Evolutionary conservation across 2,329 filamentous ascomycete species (phyloP).

Genomic region (Arthroderma uncinatum): DNA sequence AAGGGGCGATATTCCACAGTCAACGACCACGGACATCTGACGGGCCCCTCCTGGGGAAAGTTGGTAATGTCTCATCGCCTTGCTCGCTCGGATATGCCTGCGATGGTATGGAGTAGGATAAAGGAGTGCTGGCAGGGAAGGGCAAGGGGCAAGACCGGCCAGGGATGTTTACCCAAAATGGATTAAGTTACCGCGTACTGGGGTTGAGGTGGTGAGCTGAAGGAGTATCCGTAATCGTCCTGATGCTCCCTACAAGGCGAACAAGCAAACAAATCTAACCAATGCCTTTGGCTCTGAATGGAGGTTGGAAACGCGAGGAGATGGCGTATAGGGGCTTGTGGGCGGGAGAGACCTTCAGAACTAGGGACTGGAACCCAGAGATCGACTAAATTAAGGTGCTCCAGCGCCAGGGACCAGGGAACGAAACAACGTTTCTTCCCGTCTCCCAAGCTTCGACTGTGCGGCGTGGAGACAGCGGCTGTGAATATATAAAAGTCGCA

Average conservation of each 20-base stretch:
- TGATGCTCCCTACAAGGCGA: background rate
- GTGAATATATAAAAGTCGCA: background rate
- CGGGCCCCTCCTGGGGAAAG: no score
- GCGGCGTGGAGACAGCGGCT: background rate
- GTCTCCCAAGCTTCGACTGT: background rate
- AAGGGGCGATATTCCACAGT: no score
- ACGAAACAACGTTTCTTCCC: constrained; percentile 7
- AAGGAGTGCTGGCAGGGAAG: background rate
- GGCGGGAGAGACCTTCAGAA: background rate
- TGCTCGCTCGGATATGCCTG: no score
- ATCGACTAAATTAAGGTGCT: constrained; percentile 3
- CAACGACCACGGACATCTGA: no score
- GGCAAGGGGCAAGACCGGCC: background rate
- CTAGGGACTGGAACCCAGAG: background rate
- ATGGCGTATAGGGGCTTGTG: background rate
- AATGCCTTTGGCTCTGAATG: background rate
- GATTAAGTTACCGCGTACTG: background rate
- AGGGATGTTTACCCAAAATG: background rate
- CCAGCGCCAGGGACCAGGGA: constrained; percentile 5
- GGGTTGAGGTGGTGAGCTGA: background rate
- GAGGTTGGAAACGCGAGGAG: background rate
- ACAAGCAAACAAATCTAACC: background rate
- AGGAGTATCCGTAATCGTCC: background rate
- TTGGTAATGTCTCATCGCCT: no score
- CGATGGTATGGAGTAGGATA: no score